Base-by-base conservation (phyloP, 2,329 filamentous ascomycete species). In the Aspergillus floridensis region DNA sequence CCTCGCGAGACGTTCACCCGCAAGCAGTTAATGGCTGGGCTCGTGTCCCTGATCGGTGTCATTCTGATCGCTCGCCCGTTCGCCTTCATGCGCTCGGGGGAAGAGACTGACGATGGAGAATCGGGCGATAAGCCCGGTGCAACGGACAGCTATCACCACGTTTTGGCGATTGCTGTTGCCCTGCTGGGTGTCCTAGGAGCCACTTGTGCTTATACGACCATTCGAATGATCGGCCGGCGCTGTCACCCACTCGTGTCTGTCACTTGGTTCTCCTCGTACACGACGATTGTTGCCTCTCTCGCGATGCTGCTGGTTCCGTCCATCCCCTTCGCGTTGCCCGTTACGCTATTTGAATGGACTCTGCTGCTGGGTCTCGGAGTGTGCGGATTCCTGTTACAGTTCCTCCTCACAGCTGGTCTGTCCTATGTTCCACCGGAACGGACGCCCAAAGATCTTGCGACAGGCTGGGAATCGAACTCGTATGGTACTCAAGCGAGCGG, bases 381-480 rank as follows among this genome's bases (percentile, higher is more conserved):
- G 0, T 88, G 88, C 64, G 93, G 93, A 0, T 93, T 96, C 70
- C 73, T 89, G 22, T 89, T 93, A 84, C 93, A 96, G 82, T 92
- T 92, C 65, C 81, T 96, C n/a, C 79, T 96, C 19, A 95, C 92
- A 1, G 84, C 86, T 0, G 92, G 91, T 0, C 77, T 97, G 51
- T 81, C 88, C 24, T 86, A 88, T 61, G 89, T 93, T 68, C 88
- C 88, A 62, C 83, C 82, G 1, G 77, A 78, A 3, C 59, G 53
- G 24, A 48, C 29, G 26, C 26, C 24, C 16, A 54, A 35, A 46
- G 19, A n/a, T n/a, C 38, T 44, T 6, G n/a, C 41, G 4, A 38
- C 16, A 4, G 41, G 47, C 22, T 53, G 52, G 35, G 38, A 44
- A 7, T 41, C 38, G 38, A 44, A 35, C 19, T 21, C 19, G 22